Evolutionary conservation across 2,329 filamentous ascomycete species (phyloP).

Genomic region (Phyllosticta citrichinensis): DNA sequence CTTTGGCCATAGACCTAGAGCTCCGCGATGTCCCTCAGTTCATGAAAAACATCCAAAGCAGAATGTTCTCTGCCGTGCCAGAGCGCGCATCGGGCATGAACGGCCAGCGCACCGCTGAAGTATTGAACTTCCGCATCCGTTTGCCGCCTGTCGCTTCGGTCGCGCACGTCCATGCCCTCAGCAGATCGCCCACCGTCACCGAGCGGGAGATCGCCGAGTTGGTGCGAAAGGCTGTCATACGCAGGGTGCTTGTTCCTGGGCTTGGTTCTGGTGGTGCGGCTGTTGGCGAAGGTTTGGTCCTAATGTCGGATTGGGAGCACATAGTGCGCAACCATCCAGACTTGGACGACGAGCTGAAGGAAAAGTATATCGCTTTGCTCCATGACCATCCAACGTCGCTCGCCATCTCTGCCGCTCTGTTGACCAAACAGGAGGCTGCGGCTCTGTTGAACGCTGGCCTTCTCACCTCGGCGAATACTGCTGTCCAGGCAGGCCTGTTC

Average conservation of each 20-base stretch:
- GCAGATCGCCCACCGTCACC: constrained; percentile 51
- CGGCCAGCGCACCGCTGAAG: constrained; percentile 51
- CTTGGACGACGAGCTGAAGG: constrained; percentile 36
- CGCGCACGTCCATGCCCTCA: constrained; percentile 55
- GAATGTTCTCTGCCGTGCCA: constrained; percentile 57
- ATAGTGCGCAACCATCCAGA: constrained; percentile 18
- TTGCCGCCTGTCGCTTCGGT: constrained; percentile 56
- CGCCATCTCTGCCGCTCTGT: constrained; percentile 29
- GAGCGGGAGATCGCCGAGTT: constrained; percentile 60
- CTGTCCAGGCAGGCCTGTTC: constrained; percentile 31
- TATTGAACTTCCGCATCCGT: constrained; percentile 49
- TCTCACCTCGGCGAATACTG: constrained; percentile 43
- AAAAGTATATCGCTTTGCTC: constrained; percentile 45
- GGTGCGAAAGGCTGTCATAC: constrained; percentile 44
- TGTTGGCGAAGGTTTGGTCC: constrained; percentile 55
- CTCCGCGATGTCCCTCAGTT: constrained; percentile 54
- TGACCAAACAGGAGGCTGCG: constrained; percentile 42
- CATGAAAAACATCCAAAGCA: constrained; percentile 49
- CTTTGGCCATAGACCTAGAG: constrained; percentile 45
- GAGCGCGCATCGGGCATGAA: constrained; percentile 49
- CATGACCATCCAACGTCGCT: constrained; percentile 40
- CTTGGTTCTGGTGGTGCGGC: constrained; percentile 47
- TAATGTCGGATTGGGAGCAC: constrained; percentile 45
- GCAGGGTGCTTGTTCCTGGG: constrained; percentile 54
- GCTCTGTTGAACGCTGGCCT: constrained; percentile 57